Conservation (phyloP, 257 asterid genomes). For the Orobanche coerulescens region DNA sequence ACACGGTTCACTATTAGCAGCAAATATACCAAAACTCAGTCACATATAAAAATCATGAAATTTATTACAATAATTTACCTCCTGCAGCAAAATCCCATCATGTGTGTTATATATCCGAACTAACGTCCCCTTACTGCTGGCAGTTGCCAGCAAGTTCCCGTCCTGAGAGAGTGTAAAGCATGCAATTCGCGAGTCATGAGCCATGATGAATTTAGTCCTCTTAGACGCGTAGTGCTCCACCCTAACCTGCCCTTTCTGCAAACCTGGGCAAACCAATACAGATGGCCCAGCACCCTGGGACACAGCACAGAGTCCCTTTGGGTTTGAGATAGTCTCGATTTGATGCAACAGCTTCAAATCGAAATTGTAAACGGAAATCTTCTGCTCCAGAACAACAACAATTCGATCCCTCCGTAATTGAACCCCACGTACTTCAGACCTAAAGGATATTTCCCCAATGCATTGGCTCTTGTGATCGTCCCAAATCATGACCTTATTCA, state of each 20-base stretch:
- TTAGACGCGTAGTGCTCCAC: constrained; percentile 72
- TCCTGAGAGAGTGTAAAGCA: constrained; percentile 73
- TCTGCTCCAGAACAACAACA: constrained; percentile 63
- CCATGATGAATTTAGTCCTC: constrained; percentile 65
- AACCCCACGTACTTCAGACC: constrained; percentile 85
- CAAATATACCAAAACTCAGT: constrained; percentile 7
- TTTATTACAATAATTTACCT: constrained; percentile 33
- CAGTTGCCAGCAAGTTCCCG: constrained; percentile 76
- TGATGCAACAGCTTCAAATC: constrained; percentile 76
- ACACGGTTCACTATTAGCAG: not conserved
- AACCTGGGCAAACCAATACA: constrained; percentile 80
- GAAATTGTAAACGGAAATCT: constrained; percentile 74
- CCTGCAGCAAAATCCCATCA: constrained; percentile 83
- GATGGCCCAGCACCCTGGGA: constrained; percentile 66
- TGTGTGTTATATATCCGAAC: constrained; percentile 65
- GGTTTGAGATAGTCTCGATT: constrained; percentile 76
- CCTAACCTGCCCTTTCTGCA: constrained; percentile 83
- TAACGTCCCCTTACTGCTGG: constrained; percentile 82
- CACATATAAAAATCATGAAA: not conserved
- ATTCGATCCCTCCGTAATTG: constrained; percentile 69
- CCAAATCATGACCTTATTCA: constrained; percentile 93
- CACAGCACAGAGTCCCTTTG: constrained; percentile 79
- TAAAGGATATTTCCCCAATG: constrained; percentile 71
- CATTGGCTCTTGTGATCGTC: constrained; percentile 80
- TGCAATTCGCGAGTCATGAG: constrained; percentile 71